Conservation (phyloP, 106 monocot species). For the Apostasia ramifera region DNA sequence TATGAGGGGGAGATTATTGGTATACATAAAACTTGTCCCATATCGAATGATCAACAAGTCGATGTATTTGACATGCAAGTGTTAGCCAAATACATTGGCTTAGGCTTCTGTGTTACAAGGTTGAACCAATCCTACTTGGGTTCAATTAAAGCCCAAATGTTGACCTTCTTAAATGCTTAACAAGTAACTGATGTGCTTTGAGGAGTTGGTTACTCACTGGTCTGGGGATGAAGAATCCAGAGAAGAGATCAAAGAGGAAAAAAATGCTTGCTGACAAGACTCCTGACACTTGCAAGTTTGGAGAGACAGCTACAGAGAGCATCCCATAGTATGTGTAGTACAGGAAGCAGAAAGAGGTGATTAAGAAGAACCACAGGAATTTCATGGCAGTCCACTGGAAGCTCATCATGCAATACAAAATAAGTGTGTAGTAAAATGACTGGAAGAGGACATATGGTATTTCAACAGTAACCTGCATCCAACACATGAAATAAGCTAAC, state of each 20-base stretch:
- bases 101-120: too few species aligned
- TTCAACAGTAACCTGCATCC: slow-evolving; percentile 40
- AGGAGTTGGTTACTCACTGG: slow-evolving; percentile 22
- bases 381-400: slow-evolving; percentile 36
- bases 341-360: slow-evolving; percentile 35
- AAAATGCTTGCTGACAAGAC: slow-evolving; percentile 30
- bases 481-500: not conserved
- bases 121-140: too few species aligned
- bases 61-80: too few species aligned
- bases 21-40: too few species aligned
- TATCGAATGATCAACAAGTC: too few species aligned
- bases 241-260: slow-evolving; percentile 43
- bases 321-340: slow-evolving; percentile 64
- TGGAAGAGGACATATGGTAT: slow-evolving; percentile 38
- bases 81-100: too few species aligned
- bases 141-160: not conserved
- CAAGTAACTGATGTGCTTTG: not conserved
- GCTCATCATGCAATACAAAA: slow-evolving; percentile 29
- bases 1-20: too few species aligned
- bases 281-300: slow-evolving; percentile 28
- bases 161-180: not conserved
- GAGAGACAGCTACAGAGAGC: slow-evolving; percentile 40
- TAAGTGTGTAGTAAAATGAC: slow-evolving; percentile 24
- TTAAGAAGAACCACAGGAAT: slow-evolving; percentile 41
- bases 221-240: slow-evolving; percentile 32